Base-by-base conservation (phyloP, 805 yeast genomes). In the Kazachstania bromeliacearum region DNA sequence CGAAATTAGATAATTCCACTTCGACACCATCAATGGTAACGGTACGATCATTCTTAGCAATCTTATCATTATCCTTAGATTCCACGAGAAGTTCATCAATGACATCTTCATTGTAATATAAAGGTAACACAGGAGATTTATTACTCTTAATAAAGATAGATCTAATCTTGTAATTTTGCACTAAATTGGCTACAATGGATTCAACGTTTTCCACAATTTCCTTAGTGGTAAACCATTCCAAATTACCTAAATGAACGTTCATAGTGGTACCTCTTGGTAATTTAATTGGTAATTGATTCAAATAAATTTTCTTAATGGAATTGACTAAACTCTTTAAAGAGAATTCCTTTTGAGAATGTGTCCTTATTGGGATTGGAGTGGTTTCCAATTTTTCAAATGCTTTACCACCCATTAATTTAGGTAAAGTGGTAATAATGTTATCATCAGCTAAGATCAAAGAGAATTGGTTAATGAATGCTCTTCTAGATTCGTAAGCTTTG, bases 381-480 rank as follows among this genome's bases (percentile, higher is more conserved):
- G 83, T 84, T 15, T 68, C 61, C 26, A 71, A 60, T 34, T 68
- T 68, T 55, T 76, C 82, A 54, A 87, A 92, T 3, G 74, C 67
- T 62, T 84, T 83, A 38, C 96, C 96, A 37, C 96, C 96, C 45
- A 92, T 65, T 25, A 83, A 62, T 48, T 78, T 75, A 33, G 98
- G 98, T 61, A 92, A 69, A 41, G 83, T 67, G 20, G 87, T 75
- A 36, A 85, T 67, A 31, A 89, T 66, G 25, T 79, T 77, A 43
- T 87, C 95, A 62, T 92, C 98, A 36, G 85, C 79, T 29, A 92
- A 55, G 59, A 92, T 84, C 42, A 85, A 46, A 50, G 87, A 94
- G 55, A 73, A 83, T 40, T 75, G 77, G 12, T 68, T 57, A 29
- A 70, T 60, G 41, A 92, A 73, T 43, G 77, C 79, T 57, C 96